These are phyloP conservation scores for Cicer cuneatum DNA, from an alignment of 306 rosid genomes.

Conservation along the genomic window DNA sequence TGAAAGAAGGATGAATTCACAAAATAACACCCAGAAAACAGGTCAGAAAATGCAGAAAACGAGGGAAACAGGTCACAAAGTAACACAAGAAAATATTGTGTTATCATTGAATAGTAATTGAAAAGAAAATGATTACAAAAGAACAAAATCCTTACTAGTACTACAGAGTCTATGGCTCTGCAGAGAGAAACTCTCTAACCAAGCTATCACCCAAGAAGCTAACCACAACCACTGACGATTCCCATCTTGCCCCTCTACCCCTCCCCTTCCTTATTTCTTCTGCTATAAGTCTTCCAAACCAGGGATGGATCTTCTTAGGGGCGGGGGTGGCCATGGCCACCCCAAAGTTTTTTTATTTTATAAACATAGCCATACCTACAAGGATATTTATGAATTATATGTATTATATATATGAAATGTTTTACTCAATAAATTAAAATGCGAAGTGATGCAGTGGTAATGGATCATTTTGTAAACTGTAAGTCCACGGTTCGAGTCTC, in stretches of 20 bases:
- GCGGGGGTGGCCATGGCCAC: too few relatives aligned
- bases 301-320: too few relatives aligned
- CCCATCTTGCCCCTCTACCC: not conserved
- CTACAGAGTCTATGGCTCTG: not conserved
- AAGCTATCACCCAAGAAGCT: not conserved
- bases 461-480: too few relatives aligned
- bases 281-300: not conserved
- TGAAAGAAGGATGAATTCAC: not conserved
- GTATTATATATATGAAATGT: too few relatives aligned
- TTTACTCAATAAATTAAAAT: too few relatives aligned
- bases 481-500: too few relatives aligned
- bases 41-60: not conserved
- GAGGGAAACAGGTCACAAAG: not conserved
- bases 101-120: not conserved
- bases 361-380: too few relatives aligned
- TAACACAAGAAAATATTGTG: not conserved
- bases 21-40: not conserved
- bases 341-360: too few relatives aligned
- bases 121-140: not conserved
- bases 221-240: too few relatives aligned
- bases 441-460: too few relatives aligned
- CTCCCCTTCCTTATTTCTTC: not conserved
- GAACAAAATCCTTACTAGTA: not conserved
- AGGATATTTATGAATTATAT: too few relatives aligned
- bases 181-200: not conserved